phyloP scores from a whole-genome alignment of 2,329 filamentous ascomycete species.

The Pestalotiopsis sp. region DNA sequence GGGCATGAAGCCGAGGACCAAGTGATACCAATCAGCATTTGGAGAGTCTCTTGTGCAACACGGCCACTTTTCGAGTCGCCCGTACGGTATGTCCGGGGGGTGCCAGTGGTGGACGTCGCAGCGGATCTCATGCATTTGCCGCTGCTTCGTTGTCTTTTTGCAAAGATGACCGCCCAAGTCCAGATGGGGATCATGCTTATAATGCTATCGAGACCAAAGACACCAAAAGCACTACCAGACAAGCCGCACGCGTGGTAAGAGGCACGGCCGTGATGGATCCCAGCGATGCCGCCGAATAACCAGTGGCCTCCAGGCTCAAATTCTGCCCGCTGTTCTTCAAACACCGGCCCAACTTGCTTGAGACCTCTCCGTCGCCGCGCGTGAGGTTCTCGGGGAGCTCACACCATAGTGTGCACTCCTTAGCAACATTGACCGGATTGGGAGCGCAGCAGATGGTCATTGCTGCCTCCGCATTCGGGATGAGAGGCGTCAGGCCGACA shows the following conservation, averaged over 20 bases:
- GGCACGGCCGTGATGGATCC: neutral
- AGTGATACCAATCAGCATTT: neutral
- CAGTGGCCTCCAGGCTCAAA: neutral
- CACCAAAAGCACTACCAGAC: neutral
- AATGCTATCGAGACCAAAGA: neutral
- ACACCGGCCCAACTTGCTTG: neutral
- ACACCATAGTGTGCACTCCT: conserved; percentile 5
- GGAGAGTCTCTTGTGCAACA: too few species aligned
- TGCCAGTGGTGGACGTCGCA: too few species aligned
- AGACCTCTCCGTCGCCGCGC: neutral
- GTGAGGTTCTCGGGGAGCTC: neutral
- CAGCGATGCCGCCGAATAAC: neutral
- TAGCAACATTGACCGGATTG: neutral
- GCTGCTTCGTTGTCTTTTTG: too few species aligned
- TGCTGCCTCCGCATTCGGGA: neutral
- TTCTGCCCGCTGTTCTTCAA: neutral
- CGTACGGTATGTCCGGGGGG: too few species aligned
- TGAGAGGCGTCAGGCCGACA: neutral
- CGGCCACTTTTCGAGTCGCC: too few species aligned
- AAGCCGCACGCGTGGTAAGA: neutral
- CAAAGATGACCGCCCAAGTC: too few species aligned
- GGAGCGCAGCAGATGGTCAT: conserved; percentile 5
- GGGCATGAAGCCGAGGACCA: neutral
- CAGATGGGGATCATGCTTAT: neutral
- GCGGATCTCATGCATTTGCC: too few species aligned